Base-by-base conservation (phyloP, 1,284 basidiomycete genomes). In the Trichosporon faecale region DNA sequence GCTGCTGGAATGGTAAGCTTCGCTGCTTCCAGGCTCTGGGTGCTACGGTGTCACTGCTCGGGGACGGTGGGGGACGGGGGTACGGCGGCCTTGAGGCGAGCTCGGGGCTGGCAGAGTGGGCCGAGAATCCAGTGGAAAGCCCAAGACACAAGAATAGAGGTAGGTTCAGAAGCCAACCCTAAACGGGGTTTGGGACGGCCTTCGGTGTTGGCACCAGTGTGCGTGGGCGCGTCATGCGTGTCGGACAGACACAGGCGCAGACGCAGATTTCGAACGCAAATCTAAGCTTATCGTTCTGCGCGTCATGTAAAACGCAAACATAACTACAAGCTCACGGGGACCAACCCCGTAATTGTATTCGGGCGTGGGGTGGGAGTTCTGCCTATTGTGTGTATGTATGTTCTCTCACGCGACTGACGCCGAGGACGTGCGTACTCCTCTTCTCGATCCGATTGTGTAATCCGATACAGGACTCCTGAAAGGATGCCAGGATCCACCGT, bases 301-400 rank as follows among this genome's bases (percentile, higher is more conserved):
- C 49, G 21, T 52, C 57, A 61, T 31, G 57, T 16, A 31, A 61
- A 61, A 12, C 12, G 57, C 27, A 31, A 61, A 61, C 27, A 31
- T 29, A n/a, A 61, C 12, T n/a, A 61, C 29, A 61, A 61, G 57
- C 57, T 61, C 57, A 61, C 27, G 27, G 29, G 57, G 57, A n/a
- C 27, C 18, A 29, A 61, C 57, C 57, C 57, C 57, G 57, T 61
- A n/a, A 61, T 29, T 14, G 27, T 61, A 61, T 21, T 61, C 57
- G 23, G 29, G 27, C 12, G 29, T 12, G 21, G 21, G 9, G 6
- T 11, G 21, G 49, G 8, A 23, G 9, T 23, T 18, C 49, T 52
- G 49, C 49, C 49, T 52, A 52, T 52, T 25, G 49, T 25, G 2
- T 12, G 21, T 8, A 52, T 11, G 21, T 4, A 25, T 23, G 21